Percentiles rank a stretch among this genome's conserved stretches.
These are phyloP conservation scores for Exophiala phaeomuriformis DNA, from an alignment of 2,329 filamentous ascomycete species.

Conservation along the genomic window DNA sequence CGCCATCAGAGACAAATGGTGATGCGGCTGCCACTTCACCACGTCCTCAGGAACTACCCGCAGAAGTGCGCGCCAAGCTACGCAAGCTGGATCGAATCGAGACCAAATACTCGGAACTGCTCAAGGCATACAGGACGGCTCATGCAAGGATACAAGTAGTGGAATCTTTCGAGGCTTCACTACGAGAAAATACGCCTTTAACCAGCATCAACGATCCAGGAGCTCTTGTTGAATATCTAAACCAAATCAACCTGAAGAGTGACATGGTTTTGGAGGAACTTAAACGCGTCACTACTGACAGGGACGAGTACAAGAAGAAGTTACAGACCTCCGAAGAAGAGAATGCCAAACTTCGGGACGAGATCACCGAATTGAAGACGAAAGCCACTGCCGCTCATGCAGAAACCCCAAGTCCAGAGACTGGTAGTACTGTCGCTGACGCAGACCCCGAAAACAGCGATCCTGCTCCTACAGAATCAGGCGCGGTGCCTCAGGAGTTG, in stretches of 20 bases:
- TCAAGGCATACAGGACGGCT: constrained; percentile 85
- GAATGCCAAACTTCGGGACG: constrained; percentile 54
- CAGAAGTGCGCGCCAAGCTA: constrained; percentile 67
- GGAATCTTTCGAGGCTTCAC: constrained; percentile 83
- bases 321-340: constrained; percentile 61
- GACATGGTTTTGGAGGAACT: constrained; percentile 94
- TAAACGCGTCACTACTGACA: constrained; percentile 75
- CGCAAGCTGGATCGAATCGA: constrained; percentile 87
- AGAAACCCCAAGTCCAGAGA: constrained; percentile 22
- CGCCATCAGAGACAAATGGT: constrained; percentile 22
- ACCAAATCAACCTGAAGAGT: constrained; percentile 73
- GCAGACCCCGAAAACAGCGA: not conserved
- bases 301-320: constrained; percentile 71
- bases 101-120: constrained; percentile 75
- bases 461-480: constrained; percentile 11
- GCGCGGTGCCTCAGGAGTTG: constrained; percentile 7
- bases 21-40: constrained; percentile 25
- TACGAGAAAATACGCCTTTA: constrained; percentile 87
- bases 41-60: constrained; percentile 52
- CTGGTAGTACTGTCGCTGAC: not conserved
- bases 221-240: constrained; percentile 81
- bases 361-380: constrained; percentile 51
- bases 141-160: constrained; percentile 80
- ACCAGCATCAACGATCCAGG: constrained; percentile 80
- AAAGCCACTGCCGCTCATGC: constrained; percentile 30